Evolutionary conservation across 345 rosid genomes (phyloP).

Genomic region (Triadica sebifera): DNA sequence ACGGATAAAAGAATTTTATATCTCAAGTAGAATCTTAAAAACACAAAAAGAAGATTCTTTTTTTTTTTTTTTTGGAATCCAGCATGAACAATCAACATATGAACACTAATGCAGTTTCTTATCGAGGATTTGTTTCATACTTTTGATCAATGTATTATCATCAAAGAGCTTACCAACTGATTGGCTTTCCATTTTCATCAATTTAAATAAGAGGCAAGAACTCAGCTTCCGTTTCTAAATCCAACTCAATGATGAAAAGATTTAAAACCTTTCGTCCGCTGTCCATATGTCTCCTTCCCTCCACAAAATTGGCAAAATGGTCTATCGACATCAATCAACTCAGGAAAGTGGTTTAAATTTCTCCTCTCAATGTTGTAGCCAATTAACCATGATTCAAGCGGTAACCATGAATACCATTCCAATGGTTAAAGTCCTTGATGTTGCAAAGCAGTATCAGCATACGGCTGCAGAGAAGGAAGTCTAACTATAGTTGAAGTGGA

Average conservation of each 20-base stretch:
- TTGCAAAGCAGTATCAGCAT: slow-evolving; percentile 11
- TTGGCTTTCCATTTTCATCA: too few species aligned
- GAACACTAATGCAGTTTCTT: too few species aligned
- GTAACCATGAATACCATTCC: slow-evolving; percentile 20
- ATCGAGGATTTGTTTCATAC: too few species aligned
- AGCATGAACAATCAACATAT: too few species aligned
- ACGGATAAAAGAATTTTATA: too few species aligned
- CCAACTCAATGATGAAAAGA: neutral
- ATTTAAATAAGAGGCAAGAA: neutral
- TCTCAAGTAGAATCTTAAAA: too few species aligned
- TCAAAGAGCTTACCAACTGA: too few species aligned
- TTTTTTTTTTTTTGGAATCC: too few species aligned
- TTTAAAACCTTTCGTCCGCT: slow-evolving; percentile 2
- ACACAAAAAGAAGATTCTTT: too few species aligned
- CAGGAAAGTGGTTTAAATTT: slow-evolving; percentile 26
- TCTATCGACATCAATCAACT: slow-evolving; percentile 22
- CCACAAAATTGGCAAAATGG: neutral
- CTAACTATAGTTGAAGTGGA: slow-evolving; percentile 32
- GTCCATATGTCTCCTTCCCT: slow-evolving; percentile 18
- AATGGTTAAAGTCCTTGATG: slow-evolving; percentile 25
- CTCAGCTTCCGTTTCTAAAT: neutral
- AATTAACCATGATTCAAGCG: slow-evolving; percentile 9
- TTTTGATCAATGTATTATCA: too few species aligned
- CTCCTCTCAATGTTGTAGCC: slow-evolving; percentile 27
- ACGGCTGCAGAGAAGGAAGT: slow-evolving; percentile 27